phyloP scores from a whole-genome alignment of 2,329 filamentous ascomycete genomes.

The Diaporthe eres region DNA sequence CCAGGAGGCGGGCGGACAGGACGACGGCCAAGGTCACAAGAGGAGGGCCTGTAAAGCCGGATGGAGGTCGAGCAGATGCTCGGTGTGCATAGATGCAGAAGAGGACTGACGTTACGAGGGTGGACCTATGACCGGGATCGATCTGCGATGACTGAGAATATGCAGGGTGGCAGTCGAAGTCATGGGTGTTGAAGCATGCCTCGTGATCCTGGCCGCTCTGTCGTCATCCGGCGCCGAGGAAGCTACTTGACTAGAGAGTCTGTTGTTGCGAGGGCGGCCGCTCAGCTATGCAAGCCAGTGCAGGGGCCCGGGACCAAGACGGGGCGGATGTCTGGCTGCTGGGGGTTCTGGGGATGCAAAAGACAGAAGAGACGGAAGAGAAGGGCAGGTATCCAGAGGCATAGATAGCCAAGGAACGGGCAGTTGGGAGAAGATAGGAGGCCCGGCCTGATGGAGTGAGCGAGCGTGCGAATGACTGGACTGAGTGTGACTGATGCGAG shows the following conservation, averaged over 20 bases:
- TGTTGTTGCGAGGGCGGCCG: slow-evolving; percentile 15
- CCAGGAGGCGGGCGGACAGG: slow-evolving; percentile 23
- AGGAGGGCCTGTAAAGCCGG: slow-evolving; percentile 13
- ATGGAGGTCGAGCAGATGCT: slow-evolving; percentile 32
- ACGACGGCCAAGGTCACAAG: slow-evolving; percentile 36
- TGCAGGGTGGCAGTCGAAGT: slow-evolving; percentile 39
- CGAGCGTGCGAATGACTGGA: slow-evolving; percentile 10
- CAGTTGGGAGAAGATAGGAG: slow-evolving; percentile 9
- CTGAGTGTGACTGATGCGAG: slow-evolving; percentile 23
- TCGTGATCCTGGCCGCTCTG: slow-evolving; percentile 41
- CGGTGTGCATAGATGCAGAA: slow-evolving; percentile 29
- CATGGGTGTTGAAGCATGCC: slow-evolving; percentile 40
- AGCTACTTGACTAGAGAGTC: slow-evolving; percentile 32
- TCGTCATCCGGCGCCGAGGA: slow-evolving; percentile 40
- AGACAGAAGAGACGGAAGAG: neutral
- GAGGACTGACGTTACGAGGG: slow-evolving; percentile 31
- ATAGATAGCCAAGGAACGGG: slow-evolving; percentile 24
- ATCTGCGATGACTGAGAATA: slow-evolving; percentile 35
- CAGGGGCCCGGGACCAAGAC: neutral
- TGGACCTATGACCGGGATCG: slow-evolving; percentile 39
- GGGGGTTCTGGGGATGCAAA: neutral
- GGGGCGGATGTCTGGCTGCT: neutral
- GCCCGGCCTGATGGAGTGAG: slow-evolving; percentile 22
- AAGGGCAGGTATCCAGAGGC: neutral
- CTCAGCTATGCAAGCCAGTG: slow-evolving; percentile 10